phyloP scores from a whole-genome alignment of 1,284 basidiomycete species.

The Anthracocystis panici-leucophaei region DNA sequence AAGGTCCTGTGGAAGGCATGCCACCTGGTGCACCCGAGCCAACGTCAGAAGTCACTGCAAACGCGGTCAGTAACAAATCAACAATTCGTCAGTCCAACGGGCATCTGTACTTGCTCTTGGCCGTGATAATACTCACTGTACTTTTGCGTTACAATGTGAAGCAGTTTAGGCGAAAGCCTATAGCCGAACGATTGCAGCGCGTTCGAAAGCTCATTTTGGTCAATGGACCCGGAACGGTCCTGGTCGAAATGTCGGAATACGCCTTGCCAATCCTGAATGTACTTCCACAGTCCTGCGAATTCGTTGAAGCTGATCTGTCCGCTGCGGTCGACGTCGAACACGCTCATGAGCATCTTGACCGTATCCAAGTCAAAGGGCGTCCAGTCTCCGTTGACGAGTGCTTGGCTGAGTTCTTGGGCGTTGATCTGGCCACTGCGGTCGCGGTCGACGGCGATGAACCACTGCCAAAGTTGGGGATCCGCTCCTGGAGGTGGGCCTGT shows the following conservation, averaged over 20 bases:
- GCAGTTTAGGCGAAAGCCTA: conserved; percentile 52
- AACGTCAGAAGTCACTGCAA: conserved; percentile 28
- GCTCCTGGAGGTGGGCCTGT: conserved; percentile 61
- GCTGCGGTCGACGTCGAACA: conserved; percentile 61
- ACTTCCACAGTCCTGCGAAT: conserved; percentile 60
- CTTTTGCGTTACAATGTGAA: conserved; percentile 57
- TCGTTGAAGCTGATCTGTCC: conserved; percentile 65
- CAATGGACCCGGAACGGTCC: conserved; percentile 56
- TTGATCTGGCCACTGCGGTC: conserved; percentile 58
- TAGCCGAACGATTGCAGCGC: conserved; percentile 61
- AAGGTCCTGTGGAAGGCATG: conserved; percentile 31
- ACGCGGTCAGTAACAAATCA: conserved; percentile 21
- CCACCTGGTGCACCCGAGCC: conserved; percentile 31
- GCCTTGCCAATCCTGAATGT: conserved; percentile 64
- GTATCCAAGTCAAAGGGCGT: conserved; percentile 59
- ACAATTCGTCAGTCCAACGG: conserved; percentile 15
- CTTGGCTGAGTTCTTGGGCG: conserved; percentile 57
- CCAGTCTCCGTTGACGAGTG: conserved; percentile 65
- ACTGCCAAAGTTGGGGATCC: conserved; percentile 63
- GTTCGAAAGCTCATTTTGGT: conserved; percentile 54
- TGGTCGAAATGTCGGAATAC: conserved; percentile 62
- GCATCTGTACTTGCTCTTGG: neutral
- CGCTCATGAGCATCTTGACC: conserved; percentile 65
- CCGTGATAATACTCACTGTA: conserved; percentile 53
- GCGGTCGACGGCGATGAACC: conserved; percentile 62